Percentiles rank a stretch among this genome's conserved stretches.
phyloP scores from a whole-genome alignment of 306 rosid species.

The Abrus precatorius region DNA sequence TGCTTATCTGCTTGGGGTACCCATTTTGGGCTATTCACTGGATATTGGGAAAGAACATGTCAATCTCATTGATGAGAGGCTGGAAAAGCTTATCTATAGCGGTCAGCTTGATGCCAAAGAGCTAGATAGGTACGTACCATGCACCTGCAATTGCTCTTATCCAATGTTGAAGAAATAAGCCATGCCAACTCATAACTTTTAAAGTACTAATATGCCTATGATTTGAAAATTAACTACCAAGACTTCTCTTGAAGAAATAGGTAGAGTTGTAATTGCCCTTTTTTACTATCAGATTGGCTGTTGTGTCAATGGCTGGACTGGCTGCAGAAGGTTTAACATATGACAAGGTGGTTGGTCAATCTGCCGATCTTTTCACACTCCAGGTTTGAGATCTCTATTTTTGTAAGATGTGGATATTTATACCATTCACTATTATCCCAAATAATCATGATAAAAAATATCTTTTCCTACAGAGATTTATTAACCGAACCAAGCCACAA shows the following conservation, averaged over 20 bases:
- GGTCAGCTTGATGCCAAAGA: slow-evolving; percentile 94
- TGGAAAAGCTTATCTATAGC: slow-evolving; percentile 86
- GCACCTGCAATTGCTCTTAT: slow-evolving; percentile 23
- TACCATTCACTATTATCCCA: not conserved
- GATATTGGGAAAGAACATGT: slow-evolving; percentile 98
- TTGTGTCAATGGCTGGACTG: slow-evolving; percentile 93
- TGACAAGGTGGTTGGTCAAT: slow-evolving; percentile 93
- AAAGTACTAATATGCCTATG: slow-evolving; percentile 20
- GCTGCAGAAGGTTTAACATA: slow-evolving; percentile 92
- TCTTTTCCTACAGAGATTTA: slow-evolving; percentile 62
- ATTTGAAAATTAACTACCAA: not conserved
- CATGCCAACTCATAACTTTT: slow-evolving; percentile 3
- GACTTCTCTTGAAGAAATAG: not conserved
- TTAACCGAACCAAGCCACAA: slow-evolving; percentile 91
- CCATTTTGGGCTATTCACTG: slow-evolving; percentile 80
- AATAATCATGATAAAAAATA: not conserved
- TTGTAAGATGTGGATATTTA: not conserved
- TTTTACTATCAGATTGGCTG: slow-evolving; percentile 72
- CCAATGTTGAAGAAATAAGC: not conserved
- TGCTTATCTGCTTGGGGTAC: slow-evolving; percentile 91
- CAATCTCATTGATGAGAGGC: slow-evolving; percentile 86
- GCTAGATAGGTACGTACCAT: slow-evolving; percentile 67
- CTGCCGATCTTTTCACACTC: slow-evolving; percentile 77
- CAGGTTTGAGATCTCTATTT: slow-evolving; percentile 56
- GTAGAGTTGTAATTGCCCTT: not conserved